Conservation (phyloP, 805 yeast genomes). For the Ogataea degrootiae region DNA sequence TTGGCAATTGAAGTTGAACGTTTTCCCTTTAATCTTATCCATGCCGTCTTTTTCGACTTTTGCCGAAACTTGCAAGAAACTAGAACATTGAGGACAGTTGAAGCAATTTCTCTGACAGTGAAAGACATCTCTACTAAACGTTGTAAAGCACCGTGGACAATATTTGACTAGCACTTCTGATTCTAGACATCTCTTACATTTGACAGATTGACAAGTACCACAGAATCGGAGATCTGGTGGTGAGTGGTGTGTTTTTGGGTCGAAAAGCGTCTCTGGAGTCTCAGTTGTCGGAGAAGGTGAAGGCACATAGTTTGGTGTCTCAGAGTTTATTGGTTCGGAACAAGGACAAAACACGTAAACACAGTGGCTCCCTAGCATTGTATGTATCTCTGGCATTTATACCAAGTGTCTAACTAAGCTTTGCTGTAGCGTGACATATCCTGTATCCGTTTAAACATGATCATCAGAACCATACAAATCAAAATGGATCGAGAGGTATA, state of each 20-base stretch:
- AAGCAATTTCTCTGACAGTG: conserved; percentile 31
- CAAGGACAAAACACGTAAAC: conserved; percentile 11
- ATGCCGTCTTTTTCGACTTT: conserved; percentile 8
- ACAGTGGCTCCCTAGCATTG: no score
- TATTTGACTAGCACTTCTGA: conserved; percentile 17
- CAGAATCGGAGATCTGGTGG: conserved; percentile 24
- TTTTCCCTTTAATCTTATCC: conserved; percentile 24
- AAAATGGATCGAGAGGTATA: no score
- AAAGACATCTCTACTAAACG: conserved; percentile 3
- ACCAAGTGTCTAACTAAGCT: no score
- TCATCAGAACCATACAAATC: no score
- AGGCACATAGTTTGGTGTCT: neutral
- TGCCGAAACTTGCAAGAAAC: conserved; percentile 14
- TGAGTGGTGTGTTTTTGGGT: conserved; percentile 12
- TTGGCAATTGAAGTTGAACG: conserved; percentile 36
- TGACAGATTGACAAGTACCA: conserved; percentile 20
- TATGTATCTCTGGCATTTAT: no score
- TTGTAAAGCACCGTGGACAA: conserved; percentile 26
- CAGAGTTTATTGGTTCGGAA: conserved; percentile 4
- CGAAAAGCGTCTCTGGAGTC: conserved; percentile 9
- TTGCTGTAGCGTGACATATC: no score
- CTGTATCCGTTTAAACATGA: no score
- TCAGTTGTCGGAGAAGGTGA: conserved; percentile 1
- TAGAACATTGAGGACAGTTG: conserved; percentile 29
- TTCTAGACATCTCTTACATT: conserved; percentile 27